phyloP scores from a whole-genome alignment of 83 land plant species.

The Picea engelmannii region DNA sequence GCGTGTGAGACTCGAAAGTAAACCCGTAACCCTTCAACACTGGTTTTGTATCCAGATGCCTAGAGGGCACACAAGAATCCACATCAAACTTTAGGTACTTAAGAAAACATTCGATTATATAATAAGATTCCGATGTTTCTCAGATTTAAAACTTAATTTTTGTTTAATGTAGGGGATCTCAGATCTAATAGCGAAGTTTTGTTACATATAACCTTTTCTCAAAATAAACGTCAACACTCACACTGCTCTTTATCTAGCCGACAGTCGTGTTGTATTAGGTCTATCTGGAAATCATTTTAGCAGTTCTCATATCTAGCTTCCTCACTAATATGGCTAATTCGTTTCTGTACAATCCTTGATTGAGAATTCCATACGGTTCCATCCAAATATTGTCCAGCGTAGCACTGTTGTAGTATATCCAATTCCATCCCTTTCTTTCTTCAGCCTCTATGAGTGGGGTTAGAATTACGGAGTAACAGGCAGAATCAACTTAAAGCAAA shows the following conservation, averaged over 20 bases:
- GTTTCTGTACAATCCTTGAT: too few relatives aligned
- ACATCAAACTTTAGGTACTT: background rate
- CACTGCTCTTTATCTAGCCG: background rate
- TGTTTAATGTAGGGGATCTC: background rate
- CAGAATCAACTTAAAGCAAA: too few relatives aligned
- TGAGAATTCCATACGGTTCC: too few relatives aligned
- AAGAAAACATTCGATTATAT: too few relatives aligned
- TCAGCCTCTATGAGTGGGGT: too few relatives aligned
- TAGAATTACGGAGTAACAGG: too few relatives aligned
- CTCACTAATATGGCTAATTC: too few relatives aligned
- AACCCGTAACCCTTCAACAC: background rate
- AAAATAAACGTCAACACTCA: background rate
- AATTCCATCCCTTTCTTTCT: background rate
- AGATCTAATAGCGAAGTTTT: background rate
- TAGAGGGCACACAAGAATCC: too few relatives aligned
- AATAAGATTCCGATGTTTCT: background rate
- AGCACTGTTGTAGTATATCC: too few relatives aligned
- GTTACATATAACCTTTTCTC: background rate
- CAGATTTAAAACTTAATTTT: background rate
- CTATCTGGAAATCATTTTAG: too few relatives aligned
- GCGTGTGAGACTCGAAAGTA: background rate
- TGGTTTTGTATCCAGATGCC: too few relatives aligned
- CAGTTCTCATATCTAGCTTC: background rate
- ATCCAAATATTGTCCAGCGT: background rate
- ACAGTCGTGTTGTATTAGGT: background rate